Conservation (phyloP, 768 basidiomycete genomes). For the Asterophora lycoperdoides region DNA sequence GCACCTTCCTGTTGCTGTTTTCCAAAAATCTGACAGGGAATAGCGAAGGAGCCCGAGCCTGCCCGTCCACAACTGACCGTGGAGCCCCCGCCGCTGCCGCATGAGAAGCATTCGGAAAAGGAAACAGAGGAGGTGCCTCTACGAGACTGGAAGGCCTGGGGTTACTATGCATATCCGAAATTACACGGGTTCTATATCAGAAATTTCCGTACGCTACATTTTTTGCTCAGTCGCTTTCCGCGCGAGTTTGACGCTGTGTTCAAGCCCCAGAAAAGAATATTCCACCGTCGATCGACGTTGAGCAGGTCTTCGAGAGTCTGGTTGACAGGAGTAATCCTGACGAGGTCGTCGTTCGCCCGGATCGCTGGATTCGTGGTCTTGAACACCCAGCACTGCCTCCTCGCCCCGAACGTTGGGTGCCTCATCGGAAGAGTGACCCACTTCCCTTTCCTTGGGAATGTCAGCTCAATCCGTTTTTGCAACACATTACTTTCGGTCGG, state of each 20-base stretch:
- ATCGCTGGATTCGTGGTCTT: conserved; percentile 46
- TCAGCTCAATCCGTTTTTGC: conserved; percentile 55
- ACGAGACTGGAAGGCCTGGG: conserved; percentile 51
- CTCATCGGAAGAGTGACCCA: conserved; percentile 33
- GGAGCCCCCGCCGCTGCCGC: no score
- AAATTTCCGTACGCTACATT: conserved; percentile 40
- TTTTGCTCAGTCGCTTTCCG: neutral
- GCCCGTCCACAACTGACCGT: no score
- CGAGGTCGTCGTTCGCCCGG: conserved; percentile 27
- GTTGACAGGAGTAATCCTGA: conserved; percentile 23
- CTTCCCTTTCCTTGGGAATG: conserved; percentile 46
- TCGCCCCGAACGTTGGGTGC: conserved; percentile 42
- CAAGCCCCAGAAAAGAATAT: conserved; percentile 21
- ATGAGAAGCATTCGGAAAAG: neutral
- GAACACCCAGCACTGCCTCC: conserved; percentile 48
- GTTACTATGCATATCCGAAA: conserved; percentile 47
- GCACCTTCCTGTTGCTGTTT: neutral
- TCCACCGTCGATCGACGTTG: conserved; percentile 22
- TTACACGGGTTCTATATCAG: conserved; percentile 34
- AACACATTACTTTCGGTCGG: conserved; percentile 37
- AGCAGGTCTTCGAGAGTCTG: conserved; percentile 30
- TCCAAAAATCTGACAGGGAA: neutral
- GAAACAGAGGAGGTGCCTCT: neutral
- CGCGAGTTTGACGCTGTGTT: neutral
- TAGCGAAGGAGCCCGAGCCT: no score